Conservation (phyloP, 176 grass and related monocot species). For the Chloris gayana region DNA sequence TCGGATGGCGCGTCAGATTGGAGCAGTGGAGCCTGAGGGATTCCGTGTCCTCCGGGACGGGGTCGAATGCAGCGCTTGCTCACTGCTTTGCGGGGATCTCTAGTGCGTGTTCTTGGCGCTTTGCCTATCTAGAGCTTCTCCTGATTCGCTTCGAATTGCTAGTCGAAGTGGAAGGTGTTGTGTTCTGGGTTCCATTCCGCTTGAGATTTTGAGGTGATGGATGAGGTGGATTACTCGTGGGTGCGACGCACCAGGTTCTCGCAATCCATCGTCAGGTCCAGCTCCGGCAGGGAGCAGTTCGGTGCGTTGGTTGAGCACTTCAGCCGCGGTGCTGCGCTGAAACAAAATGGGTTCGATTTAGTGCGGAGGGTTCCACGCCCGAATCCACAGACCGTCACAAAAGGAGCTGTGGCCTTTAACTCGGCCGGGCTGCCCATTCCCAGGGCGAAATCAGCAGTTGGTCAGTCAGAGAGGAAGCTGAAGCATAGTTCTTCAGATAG, state of each 20-base stretch:
- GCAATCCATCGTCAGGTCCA: constrained; percentile 57
- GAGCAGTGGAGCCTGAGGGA: neutral
- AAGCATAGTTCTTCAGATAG: constrained; percentile 40
- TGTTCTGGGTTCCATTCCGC: constrained; percentile 8
- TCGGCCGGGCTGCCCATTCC: constrained; percentile 41
- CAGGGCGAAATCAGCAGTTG: constrained; percentile 27
- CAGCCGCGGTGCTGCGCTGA: neutral
- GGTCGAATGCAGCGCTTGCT: constrained; percentile 5
- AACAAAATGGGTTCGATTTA: neutral
- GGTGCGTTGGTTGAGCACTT: constrained; percentile 39
- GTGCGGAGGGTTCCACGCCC: constrained; percentile 23
- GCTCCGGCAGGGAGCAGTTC: constrained; percentile 49
- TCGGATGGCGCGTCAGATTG: constrained; percentile 11
- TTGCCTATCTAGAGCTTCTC: neutral
- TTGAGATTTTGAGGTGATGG: constrained; percentile 52
- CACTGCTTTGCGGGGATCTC: constrained; percentile 7
- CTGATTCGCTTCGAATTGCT: constrained; percentile 1
- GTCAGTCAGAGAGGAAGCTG: constrained; percentile 38
- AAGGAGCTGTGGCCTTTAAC: neutral
- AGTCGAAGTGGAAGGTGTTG: neutral
- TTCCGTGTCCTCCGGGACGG: constrained; percentile 1
- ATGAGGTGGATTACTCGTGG: constrained; percentile 83
- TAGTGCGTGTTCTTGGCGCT: neutral
- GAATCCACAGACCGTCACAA: constrained; percentile 22
- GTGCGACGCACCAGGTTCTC: constrained; percentile 85